Evolutionary conservation across 192 early-diverging fungal species (phyloP), one percentile per base, ranked within the genome.

Genomic region (Coemansia sp.): DNA sequence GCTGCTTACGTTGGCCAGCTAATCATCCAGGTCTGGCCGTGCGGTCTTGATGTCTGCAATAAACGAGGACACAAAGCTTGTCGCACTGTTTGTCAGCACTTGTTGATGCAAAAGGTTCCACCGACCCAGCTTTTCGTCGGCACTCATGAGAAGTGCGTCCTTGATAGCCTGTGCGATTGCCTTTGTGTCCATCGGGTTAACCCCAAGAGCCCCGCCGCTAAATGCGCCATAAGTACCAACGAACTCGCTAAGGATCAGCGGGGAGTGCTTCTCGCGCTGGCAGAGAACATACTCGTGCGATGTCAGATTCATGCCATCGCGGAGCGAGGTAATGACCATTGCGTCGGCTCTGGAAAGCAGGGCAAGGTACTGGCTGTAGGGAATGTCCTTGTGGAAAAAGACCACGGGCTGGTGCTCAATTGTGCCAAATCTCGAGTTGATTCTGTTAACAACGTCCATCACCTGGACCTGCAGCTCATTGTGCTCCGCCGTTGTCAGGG

Each of bases 241-340:
- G 86, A 99, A 99, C 87, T 99, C 97, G 70, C 93, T 95, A 11
- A 99, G 85, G 57, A 99, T 90, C 65, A 98, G 78, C 9, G 94
- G 91, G 21, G 89, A 89, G 58, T 89, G 84, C 46, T 88, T 91
- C 53, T 91, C 90, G 59, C 92, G 87, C 71, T 98, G 96, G 72
- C 94, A 96, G 16, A 96, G 87, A 49, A 96, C 90, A 77, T 91
- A 97, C 76, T 97, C 95, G 64, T 98, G 96, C 6, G 91, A 92
- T 4, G 94, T 97, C 35, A 95, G 87, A 78, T 98, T 98, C 97
- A 99, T 98, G 34, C 96, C 97, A 67, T 99, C 97, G 23, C 97
- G 89, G 23, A 98, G 82, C 39, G 92, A 87, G 1, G 95, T 96
- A 41, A 98, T 94, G 11, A 99, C 77, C 63, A 92, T 94, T 16